phyloP scores from a whole-genome alignment of 768 basidiomycete species.

The Termitomyces sp. region DNA sequence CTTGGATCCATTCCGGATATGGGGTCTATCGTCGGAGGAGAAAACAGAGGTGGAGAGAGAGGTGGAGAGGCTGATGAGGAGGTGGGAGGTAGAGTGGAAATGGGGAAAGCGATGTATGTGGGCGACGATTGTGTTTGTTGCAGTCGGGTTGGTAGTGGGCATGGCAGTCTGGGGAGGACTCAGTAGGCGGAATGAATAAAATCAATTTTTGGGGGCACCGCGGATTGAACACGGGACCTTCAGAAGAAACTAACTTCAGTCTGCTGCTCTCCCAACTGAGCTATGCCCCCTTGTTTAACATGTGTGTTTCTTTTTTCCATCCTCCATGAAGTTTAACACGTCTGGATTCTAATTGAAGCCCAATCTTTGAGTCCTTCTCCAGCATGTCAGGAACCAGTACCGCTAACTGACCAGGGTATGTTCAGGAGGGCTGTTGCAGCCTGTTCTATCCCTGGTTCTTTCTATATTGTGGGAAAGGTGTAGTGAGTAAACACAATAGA shows the following conservation, averaged over 20 bases:
- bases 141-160: constrained; percentile 8
- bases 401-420: no score
- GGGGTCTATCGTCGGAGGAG: background rate
- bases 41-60: constrained; percentile 4
- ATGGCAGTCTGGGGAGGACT: constrained; percentile 9
- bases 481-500: no score
- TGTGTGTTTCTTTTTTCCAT: no score
- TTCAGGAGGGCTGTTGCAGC: no score
- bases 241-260: constrained; percentile 1
- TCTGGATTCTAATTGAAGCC: no score
- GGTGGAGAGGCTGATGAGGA: constrained; percentile 5
- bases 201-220: background rate
- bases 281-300: constrained; percentile 3
- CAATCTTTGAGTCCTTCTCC: no score
- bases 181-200: background rate
- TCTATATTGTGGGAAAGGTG: no score
- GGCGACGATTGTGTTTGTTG: constrained; percentile 10
- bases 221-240: constrained; percentile 6
- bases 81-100: constrained; percentile 9
- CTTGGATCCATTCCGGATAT: constrained; percentile 5
- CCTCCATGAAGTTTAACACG: no score
- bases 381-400: no score
- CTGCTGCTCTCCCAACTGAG: constrained; percentile 10
- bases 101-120: constrained; percentile 15
- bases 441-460: no score